A percentile compares a stretch with the other conserved stretches of the same genome.
These are phyloP conservation scores for Acanthamoeba royreba DNA, from an alignment of 208 protist genomes.

Conservation along the genomic window DNA sequence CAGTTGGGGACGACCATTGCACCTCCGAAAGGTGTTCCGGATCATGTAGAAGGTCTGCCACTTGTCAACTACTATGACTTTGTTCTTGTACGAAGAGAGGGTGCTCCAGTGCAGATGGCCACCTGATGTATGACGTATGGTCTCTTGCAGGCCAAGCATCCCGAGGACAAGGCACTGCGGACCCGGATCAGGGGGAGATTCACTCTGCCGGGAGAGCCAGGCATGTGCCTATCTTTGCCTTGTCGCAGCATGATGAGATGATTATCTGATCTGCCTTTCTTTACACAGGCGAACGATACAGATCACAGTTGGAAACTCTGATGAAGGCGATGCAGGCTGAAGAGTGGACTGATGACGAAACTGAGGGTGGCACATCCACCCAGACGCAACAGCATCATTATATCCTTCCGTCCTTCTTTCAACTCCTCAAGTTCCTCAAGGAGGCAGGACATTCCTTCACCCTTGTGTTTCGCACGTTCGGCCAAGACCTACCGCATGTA, in stretches of 20 bases:
- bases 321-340: not conserved
- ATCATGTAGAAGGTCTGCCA: not conserved
- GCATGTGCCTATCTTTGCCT: not conserved
- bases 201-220: not conserved
- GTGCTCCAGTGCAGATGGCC: not conserved
- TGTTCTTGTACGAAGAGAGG: not conserved
- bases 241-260: not conserved
- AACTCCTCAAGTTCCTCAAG: not conserved
- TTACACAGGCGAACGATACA: not conserved
- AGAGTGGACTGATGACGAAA: not conserved
- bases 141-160: not conserved
- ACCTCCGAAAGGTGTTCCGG: too few relatives aligned
- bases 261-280: too few relatives aligned
- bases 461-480: slow-evolving; percentile 33
- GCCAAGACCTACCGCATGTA: not conserved
- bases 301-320: not conserved
- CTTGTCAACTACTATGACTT: slow-evolving; percentile 28
- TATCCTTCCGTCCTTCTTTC: not conserved
- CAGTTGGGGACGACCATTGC: not conserved
- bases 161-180: not conserved
- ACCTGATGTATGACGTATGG: not conserved
- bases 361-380: not conserved
- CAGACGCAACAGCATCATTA: not conserved
- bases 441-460: not conserved
- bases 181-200: not conserved